Conservation (phyloP, 495 filamentous ascomycete species). For the Neurospora sp. region DNA sequence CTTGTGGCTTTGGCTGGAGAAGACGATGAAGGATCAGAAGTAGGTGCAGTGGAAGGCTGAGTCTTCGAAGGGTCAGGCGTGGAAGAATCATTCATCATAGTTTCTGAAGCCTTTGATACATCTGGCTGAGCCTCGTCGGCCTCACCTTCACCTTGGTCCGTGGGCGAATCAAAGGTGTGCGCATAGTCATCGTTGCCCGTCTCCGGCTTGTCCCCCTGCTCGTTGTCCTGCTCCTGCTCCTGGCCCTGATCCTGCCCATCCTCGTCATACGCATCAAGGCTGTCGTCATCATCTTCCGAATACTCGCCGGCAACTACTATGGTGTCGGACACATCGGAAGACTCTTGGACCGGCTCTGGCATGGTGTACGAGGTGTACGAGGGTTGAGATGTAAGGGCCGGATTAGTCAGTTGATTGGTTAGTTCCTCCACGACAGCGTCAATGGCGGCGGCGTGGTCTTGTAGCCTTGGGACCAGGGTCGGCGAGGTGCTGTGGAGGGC, state of each 20-base stretch:
- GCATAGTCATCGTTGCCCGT: slow-evolving; percentile 37
- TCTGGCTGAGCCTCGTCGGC: slow-evolving; percentile 27
- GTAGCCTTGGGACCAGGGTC: slow-evolving; percentile 27
- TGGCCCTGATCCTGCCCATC: slow-evolving; percentile 8
- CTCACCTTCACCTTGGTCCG: slow-evolving; percentile 14
- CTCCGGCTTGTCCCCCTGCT: slow-evolving; percentile 12
- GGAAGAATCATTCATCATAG: slow-evolving; percentile 27
- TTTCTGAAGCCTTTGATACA: slow-evolving; percentile 31
- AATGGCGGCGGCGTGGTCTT: slow-evolving; percentile 22
- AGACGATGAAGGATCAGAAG: slow-evolving; percentile 12
- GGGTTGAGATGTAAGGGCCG: background rate
- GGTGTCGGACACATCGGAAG: slow-evolving; percentile 15
- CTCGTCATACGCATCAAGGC: slow-evolving; percentile 25
- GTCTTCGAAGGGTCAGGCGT: slow-evolving; percentile 20
- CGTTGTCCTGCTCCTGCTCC: background rate
- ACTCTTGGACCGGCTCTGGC: slow-evolving; percentile 5
- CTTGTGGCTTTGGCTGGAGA: slow-evolving; percentile 1
- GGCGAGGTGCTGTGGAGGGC: slow-evolving; percentile 23
- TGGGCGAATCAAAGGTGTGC: slow-evolving; percentile 37
- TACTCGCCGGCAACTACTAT: slow-evolving; percentile 23
- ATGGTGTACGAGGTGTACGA: slow-evolving; percentile 1
- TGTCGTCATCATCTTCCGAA: slow-evolving; percentile 20
- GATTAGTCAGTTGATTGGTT: background rate
- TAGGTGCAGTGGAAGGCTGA: slow-evolving; percentile 16
- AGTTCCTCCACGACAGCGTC: slow-evolving; percentile 3